These are phyloP conservation scores for Zygotorulaspora florentina DNA, from an alignment of 805 yeast genomes.

Conservation along the genomic window DNA sequence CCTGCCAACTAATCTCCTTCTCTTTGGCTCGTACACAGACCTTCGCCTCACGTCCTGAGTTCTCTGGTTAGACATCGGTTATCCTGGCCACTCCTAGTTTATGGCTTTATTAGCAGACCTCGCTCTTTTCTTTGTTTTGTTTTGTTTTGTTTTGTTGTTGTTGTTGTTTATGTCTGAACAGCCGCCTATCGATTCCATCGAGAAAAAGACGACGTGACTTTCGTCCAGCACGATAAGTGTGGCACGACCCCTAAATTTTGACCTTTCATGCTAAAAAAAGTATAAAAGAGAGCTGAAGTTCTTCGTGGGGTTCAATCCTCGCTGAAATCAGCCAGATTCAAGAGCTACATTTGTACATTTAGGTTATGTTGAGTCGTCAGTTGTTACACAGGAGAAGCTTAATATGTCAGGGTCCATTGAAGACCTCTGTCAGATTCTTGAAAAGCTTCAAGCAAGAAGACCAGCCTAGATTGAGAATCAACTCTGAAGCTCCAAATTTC, in stretches of 20 bases:
- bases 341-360: background rate
- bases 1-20: background rate
- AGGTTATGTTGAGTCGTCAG: background rate
- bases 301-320: no score
- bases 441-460: constrained; percentile 50
- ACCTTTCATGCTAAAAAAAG: no score
- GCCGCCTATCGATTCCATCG: no score
- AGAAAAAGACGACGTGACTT: no score
- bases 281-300: background rate
- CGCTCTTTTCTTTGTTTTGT: no score
- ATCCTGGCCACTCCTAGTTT: no score
- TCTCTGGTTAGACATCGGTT: background rate
- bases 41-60: background rate
- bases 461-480: constrained; percentile 67
- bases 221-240: no score
- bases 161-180: no score
- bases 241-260: no score
- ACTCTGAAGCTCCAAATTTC: constrained; percentile 85
- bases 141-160: no score
- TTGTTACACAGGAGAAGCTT: background rate
- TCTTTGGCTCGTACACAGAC: background rate
- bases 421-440: constrained; percentile 33
- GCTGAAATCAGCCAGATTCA: no score
- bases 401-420: constrained; percentile 12
- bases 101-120: no score